Evolutionary conservation across 495 filamentous ascomycete genomes (phyloP), one percentile per base, ranked within the genome.

Genomic region (Penicillium herquei): DNA sequence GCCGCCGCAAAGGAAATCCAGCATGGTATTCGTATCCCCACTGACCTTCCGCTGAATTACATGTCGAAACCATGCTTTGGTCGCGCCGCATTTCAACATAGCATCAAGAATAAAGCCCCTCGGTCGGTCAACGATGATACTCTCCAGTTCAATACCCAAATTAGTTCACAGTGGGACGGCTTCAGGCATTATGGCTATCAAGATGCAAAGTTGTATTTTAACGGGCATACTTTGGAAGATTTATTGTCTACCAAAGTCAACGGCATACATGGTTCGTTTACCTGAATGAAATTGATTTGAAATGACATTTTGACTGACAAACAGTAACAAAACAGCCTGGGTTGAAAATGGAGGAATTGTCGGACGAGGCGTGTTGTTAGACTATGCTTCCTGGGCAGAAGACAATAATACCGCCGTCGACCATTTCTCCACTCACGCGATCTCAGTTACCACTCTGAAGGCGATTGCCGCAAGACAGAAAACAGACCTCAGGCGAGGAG

Each of bases 341-440:
- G 67, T 62, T 16, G 67, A 79, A 34, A 65, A 72, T 54, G 76
- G 76, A 30, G 79, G 80, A 39, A 78, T 84, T 31, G 74, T 81
- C 17, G 81, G 81, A 17, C 79, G 82, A 3, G 81, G 81, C 7
- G 72, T 86, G 31, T 74, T 86, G 12, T 63, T 86, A 49, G 80
- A 82, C 64, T 83, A 80, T 60, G 76, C 81, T 49, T 73, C 57
- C 54, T 89, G 76, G 78, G 73, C 72, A 11, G 58, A 68, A 30
- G 55, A 52, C 17, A 64, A 82, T 49, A 52, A 42, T 40, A 47
- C 52, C 17, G 9, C 35, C 11, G 14, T 57, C 26, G n/a, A 52
- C 11, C 55, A 52, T 46, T 57, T 52, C 26, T 33, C 55, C 17
- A 31, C 26, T 33, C 48, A 52, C 14, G 39, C 39, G 1, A 41